A percentile compares a stretch with the other conserved stretches of the same genome.
phyloP scores from a whole-genome alignment of 78 protist genomes.

The Diacronema lutheri region DNA sequence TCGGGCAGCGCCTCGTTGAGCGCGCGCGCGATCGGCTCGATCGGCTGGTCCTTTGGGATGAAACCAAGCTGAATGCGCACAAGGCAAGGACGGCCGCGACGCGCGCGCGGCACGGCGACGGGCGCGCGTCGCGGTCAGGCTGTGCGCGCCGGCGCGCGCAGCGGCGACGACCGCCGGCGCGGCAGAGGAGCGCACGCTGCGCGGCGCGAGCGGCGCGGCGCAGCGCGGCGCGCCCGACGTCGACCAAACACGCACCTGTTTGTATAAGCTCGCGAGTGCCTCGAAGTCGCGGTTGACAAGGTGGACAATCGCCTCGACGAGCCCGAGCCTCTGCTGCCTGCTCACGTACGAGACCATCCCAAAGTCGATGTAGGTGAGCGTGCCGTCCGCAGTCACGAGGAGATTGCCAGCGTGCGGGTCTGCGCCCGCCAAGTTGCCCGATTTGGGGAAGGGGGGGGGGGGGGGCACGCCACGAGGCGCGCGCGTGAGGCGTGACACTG shows the following conservation, averaged over 20 bases:
- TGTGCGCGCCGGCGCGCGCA: too few species aligned
- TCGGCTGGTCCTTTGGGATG: neutral
- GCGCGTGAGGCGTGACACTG: too few species aligned
- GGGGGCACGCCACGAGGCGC: too few species aligned
- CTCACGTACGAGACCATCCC: neutral
- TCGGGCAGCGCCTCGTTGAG: conserved; percentile 8
- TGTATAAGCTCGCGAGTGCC: neutral
- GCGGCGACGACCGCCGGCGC: too few species aligned
- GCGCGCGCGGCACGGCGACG: too few species aligned
- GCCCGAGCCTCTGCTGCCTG: neutral
- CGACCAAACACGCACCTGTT: conserved; percentile 3
- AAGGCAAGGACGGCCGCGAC: too few species aligned
- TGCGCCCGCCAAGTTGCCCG: too few species aligned
- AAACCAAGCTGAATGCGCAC: neutral
- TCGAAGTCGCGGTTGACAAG: conserved; percentile 27
- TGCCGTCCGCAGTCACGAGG: neutral
- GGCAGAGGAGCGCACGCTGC: too few species aligned
- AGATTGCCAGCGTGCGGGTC: conserved; percentile 28
- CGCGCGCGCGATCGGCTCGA: neutral
- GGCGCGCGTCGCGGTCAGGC: too few species aligned
- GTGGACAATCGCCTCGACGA: conserved; percentile 34
- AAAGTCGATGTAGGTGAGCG: conserved; percentile 2
- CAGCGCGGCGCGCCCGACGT: too few species aligned
- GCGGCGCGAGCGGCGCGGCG: neutral
- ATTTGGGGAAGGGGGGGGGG: too few species aligned